phyloP scores from a whole-genome alignment of 768 basidiomycete genomes.

The Jaapia argillacea region DNA sequence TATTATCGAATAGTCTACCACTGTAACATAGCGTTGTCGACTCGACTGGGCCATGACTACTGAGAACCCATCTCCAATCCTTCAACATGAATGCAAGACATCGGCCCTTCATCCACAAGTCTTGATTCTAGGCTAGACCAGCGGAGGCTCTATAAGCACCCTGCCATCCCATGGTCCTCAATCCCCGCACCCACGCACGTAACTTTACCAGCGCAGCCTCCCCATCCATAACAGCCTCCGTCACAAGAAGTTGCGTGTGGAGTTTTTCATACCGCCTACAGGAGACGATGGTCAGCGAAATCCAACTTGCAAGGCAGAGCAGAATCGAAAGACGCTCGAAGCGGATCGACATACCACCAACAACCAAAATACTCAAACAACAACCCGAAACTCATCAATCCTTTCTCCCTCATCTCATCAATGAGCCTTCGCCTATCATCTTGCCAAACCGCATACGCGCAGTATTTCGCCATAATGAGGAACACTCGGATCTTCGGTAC shows the following conservation, averaged over 20 bases:
- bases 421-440: conserved; percentile 39
- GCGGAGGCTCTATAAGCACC: conserved; percentile 68
- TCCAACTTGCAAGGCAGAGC: too few relatives aligned
- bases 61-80: too few relatives aligned
- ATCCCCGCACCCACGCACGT: conserved; percentile 56
- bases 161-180: conserved; percentile 44
- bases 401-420: conserved; percentile 33
- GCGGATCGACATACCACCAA: conserved; percentile 71
- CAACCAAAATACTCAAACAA: conserved; percentile 39
- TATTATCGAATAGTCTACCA: too few relatives aligned
- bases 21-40: too few relatives aligned
- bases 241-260: conserved; percentile 38
- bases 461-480: conserved; percentile 84
- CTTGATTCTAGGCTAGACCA: conserved; percentile 34
- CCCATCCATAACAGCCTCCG: conserved; percentile 57
- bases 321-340: too few relatives aligned
- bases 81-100: too few relatives aligned
- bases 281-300: too few relatives aligned
- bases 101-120: too few relatives aligned
- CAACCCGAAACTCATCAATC: conserved; percentile 38
- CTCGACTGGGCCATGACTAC: too few relatives aligned
- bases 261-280: conserved; percentile 49
- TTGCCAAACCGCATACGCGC: conserved; percentile 68
- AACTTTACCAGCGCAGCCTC: conserved; percentile 44
- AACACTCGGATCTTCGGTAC: conserved; percentile 86